Percentiles rank a stretch among this genome's conserved stretches.
Evolutionary conservation across 164 flowering plant species (phyloP).

Genomic region (Tinospora cordifolia): DNA sequence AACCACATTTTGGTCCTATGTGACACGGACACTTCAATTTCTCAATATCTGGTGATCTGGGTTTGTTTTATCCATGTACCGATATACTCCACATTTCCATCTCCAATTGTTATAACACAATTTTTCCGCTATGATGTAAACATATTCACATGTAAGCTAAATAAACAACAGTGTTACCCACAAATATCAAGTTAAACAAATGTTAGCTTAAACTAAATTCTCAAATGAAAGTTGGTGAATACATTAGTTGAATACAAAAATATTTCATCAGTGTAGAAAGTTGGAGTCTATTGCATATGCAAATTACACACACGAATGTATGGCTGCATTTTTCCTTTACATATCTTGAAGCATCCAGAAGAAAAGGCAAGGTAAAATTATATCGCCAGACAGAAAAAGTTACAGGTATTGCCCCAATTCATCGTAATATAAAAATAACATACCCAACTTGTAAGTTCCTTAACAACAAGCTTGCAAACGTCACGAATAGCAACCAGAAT

Average conservation of each 20-base stretch:
- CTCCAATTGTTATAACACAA: no score
- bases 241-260: background rate
- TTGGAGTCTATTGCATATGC: background rate
- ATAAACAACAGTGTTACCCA: background rate
- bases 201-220: background rate
- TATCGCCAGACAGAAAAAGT: no score
- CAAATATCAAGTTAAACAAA: background rate
- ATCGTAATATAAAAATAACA: constrained; percentile 10
- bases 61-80: background rate
- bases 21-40: background rate
- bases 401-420: no score
- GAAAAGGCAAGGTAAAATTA: background rate
- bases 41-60: background rate
- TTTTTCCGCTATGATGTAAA: no score
- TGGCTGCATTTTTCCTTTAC: background rate
- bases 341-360: no score
- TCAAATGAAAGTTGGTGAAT: background rate
- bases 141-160: no score
- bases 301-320: background rate
- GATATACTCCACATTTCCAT: background rate
- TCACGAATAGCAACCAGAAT: constrained; percentile 84
- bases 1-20: background rate
- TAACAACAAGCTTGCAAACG: constrained; percentile 93
- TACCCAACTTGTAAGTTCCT: constrained; percentile 98
- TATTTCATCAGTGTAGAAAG: background rate